Conservation (phyloP, 345 rosid species). For the Eucalyptus sideroxylon region DNA sequence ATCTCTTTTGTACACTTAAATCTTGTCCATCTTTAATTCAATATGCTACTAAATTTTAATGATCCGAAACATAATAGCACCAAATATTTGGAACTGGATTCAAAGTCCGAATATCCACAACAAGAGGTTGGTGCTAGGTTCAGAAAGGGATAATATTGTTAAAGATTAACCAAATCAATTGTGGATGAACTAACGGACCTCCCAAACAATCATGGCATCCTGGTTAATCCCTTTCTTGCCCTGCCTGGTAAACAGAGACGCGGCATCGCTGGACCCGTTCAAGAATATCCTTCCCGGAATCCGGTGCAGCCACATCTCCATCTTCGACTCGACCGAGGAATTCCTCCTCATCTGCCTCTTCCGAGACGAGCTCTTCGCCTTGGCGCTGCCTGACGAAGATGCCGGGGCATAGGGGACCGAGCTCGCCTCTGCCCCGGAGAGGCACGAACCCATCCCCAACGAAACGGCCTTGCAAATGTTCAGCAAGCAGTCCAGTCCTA, state of each 20-base stretch:
- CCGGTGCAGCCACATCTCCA: constrained; percentile 18
- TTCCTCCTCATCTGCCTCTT: neutral
- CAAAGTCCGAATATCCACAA: neutral
- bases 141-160: neutral
- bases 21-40: neutral
- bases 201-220: constrained; percentile 46
- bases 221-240: constrained; percentile 36
- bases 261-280: constrained; percentile 18
- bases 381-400: neutral
- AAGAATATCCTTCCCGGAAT: constrained; percentile 26
- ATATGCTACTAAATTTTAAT: neutral
- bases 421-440: constrained; percentile 18
- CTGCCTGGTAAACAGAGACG: constrained; percentile 27
- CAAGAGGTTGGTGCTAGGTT: neutral
- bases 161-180: neutral
- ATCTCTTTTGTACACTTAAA: neutral
- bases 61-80: neutral
- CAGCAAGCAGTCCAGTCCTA: constrained; percentile 27
- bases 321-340: constrained; percentile 9
- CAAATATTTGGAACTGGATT: neutral
- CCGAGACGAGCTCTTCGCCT: constrained; percentile 7
- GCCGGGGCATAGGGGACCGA: constrained; percentile 17
- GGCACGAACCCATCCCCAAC: constrained; percentile 35
- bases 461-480: constrained; percentile 24
- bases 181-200: constrained; percentile 5